phyloP scores from a whole-genome alignment of 2,329 filamentous ascomycete genomes.

The Helminthosporium solani region DNA sequence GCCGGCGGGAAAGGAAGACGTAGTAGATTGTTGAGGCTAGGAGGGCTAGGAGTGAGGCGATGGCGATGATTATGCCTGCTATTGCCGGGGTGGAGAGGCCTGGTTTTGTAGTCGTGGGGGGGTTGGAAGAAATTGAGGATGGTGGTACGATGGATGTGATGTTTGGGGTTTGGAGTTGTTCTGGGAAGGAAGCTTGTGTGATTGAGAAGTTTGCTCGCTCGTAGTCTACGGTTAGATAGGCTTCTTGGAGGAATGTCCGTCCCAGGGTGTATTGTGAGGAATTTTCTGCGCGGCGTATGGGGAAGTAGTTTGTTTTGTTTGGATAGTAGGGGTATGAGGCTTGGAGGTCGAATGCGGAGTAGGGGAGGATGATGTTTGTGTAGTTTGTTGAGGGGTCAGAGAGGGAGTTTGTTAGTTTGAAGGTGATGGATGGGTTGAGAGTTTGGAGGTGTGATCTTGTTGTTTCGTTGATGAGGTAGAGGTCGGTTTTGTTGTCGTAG shows the following conservation, averaged over 20 bases:
- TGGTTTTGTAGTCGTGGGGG: slow-evolving; percentile 4
- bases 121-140: slow-evolving; percentile 3
- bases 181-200: slow-evolving; percentile 39
- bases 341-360: slow-evolving; percentile 51
- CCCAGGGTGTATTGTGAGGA: slow-evolving; percentile 62
- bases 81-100: slow-evolving; percentile 30
- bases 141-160: slow-evolving; percentile 21
- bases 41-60: slow-evolving; percentile 17
- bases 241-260: slow-evolving; percentile 67
- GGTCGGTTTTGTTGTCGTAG: slow-evolving; percentile 30
- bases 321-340: slow-evolving; percentile 56
- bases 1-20: slow-evolving; percentile 22
- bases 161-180: slow-evolving; percentile 30
- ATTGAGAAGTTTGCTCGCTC: slow-evolving; percentile 50
- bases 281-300: slow-evolving; percentile 59
- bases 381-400: slow-evolving; percentile 35
- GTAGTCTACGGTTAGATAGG: slow-evolving; percentile 53
- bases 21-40: slow-evolving; percentile 22
- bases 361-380: slow-evolving; percentile 49
- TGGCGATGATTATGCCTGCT: slow-evolving; percentile 34
- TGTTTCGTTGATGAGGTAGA: slow-evolving; percentile 34
- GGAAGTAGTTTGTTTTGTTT: slow-evolving; percentile 67
- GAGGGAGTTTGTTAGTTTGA: slow-evolving; percentile 38
- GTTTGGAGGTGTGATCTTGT: slow-evolving; percentile 9
- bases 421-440: slow-evolving; percentile 41